Evolutionary conservation across 2,329 filamentous ascomycete species (phyloP).

Genomic region (Neonectria magnoliae): DNA sequence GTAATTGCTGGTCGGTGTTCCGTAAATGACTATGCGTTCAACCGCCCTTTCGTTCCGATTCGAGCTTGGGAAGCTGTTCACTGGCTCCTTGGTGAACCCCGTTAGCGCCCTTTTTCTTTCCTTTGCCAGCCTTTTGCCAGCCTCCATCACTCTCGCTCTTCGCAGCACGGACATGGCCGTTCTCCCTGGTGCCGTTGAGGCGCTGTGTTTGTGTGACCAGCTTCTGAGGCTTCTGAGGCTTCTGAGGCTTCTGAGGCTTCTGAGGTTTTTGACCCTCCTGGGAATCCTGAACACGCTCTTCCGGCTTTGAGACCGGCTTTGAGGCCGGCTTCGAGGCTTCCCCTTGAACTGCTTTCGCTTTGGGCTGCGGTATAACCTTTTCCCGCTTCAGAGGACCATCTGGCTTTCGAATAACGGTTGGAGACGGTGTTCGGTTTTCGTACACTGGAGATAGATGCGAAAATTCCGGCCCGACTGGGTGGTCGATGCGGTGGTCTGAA

Average conservation of each 20-base stretch:
- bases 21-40: slow-evolving; percentile 47
- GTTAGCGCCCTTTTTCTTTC: slow-evolving; percentile 57
- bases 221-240: slow-evolving; percentile 43
- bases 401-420: slow-evolving; percentile 66
- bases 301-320: slow-evolving; percentile 13
- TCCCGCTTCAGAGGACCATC: slow-evolving; percentile 51
- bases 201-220: slow-evolving; percentile 42
- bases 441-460: slow-evolving; percentile 77
- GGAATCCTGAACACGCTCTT: slow-evolving; percentile 16
- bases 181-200: slow-evolving; percentile 56
- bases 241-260: slow-evolving; percentile 40
- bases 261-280: slow-evolving; percentile 35
- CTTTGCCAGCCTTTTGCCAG: slow-evolving; percentile 70
- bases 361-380: slow-evolving; percentile 34
- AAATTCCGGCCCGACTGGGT: slow-evolving; percentile 51
- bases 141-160: slow-evolving; percentile 65
- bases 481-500: slow-evolving; percentile 53
- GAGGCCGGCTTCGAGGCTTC: slow-evolving; percentile 31
- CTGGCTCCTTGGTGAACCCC: slow-evolving; percentile 50
- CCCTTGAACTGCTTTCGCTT: slow-evolving; percentile 29
- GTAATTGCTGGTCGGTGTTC: slow-evolving; percentile 1
- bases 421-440: slow-evolving; percentile 77
- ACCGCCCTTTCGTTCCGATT: slow-evolving; percentile 71
- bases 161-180: slow-evolving; percentile 62
- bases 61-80: slow-evolving; percentile 67